phyloP scores from a whole-genome alignment of 768 basidiomycete genomes.

The Mycena epipterygia region DNA sequence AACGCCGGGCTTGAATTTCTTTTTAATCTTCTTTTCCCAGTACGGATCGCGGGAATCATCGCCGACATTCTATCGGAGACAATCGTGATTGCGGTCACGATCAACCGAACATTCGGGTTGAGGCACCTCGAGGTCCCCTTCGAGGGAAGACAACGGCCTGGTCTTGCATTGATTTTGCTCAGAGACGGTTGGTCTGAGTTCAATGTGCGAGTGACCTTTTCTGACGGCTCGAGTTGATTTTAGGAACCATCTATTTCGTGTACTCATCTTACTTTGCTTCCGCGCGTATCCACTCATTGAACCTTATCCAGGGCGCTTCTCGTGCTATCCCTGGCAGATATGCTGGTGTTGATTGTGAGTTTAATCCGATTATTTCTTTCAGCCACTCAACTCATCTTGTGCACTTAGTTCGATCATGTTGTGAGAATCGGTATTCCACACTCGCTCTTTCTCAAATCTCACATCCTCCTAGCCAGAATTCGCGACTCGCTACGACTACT shows the following conservation, averaged over 20 bases:
- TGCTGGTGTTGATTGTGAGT: constrained; percentile 44
- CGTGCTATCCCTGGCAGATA: constrained; percentile 48
- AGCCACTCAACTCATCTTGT: neutral
- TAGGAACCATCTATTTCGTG: constrained; percentile 46
- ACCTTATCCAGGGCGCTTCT: constrained; percentile 39
- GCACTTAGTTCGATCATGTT: constrained; percentile 37
- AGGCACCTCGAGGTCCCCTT: constrained; percentile 35
- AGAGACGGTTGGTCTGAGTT: constrained; percentile 38
- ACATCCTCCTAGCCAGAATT: constrained; percentile 39
- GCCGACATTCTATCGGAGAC: constrained; percentile 46
- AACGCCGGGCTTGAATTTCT: neutral
- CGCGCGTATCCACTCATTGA: neutral
- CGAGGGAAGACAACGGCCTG: constrained; percentile 38
- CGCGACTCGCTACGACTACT: constrained; percentile 49
- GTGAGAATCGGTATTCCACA: constrained; percentile 33
- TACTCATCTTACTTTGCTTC: constrained; percentile 22
- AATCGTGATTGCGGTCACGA: constrained; percentile 47
- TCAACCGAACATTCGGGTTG: constrained; percentile 40
- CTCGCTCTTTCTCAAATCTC: neutral
- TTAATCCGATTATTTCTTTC: neutral
- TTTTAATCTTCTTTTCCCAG: constrained; percentile 20
- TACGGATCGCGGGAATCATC: constrained; percentile 45
- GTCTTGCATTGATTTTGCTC: constrained; percentile 41
- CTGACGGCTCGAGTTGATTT: neutral
- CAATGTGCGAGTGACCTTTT: neutral